These are phyloP conservation scores for Pythium sukuiense DNA, from an alignment of 352 stramenopile species.

Conservation along the genomic window DNA sequence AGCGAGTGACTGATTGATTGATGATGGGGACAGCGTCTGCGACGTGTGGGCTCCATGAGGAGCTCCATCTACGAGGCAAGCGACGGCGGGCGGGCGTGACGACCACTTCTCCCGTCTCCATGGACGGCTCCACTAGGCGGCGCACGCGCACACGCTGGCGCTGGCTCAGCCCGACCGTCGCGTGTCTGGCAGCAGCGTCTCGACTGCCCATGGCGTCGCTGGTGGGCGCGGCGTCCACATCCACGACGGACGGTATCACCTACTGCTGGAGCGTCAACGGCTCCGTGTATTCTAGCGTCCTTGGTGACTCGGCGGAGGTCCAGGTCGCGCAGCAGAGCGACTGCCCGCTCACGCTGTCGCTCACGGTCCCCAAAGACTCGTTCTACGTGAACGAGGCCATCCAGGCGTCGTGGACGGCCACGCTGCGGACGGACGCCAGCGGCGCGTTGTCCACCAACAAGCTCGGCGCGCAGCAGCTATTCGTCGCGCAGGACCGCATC, in stretches of 20 bases:
- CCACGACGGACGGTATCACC: conserved; percentile 24
- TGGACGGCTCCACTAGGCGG: neutral
- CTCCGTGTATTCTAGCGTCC: conserved; percentile 23
- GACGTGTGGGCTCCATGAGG: neutral
- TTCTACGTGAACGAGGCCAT: conserved; percentile 64
- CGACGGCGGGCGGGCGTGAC: neutral
- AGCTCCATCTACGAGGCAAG: neutral
- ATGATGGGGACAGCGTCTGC: neutral
- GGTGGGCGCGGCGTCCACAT: neutral
- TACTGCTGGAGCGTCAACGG: conserved; percentile 31
- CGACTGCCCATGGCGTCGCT: conserved; percentile 1
- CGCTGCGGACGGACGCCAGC: conserved; percentile 37
- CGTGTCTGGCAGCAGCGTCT: conserved; percentile 5
- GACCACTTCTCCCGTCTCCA: neutral
- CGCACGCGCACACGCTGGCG: conserved; percentile 5
- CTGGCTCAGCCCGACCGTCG: conserved; percentile 6
- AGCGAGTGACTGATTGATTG: neutral
- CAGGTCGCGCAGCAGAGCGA: conserved; percentile 24
- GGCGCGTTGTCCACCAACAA: conserved; percentile 40
- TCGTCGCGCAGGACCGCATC: conserved; percentile 45
- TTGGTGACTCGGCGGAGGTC: conserved; percentile 13
- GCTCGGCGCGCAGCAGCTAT: conserved; percentile 48
- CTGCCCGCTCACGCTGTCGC: conserved; percentile 53
- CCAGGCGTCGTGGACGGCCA: conserved; percentile 66
- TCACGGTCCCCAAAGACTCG: conserved; percentile 39